Base-by-base conservation (phyloP, 2,329 filamentous ascomycete species). In the Sclerotinia borealis region DNA sequence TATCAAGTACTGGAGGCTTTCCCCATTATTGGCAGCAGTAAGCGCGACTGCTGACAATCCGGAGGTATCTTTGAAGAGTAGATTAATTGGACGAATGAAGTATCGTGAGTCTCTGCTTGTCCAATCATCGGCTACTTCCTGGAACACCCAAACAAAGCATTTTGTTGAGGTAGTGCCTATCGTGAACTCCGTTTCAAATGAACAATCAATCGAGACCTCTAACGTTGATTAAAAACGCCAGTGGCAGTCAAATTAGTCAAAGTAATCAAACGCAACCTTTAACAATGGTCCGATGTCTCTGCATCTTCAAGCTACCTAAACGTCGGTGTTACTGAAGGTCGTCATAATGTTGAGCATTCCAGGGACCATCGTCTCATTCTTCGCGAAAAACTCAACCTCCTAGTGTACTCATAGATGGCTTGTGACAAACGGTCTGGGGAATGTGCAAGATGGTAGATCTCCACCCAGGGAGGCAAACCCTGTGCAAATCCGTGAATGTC, bases 361-460 rank as follows among this genome's bases (percentile, higher is more conserved):
- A 55, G 29, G 27, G 27, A 43, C 37, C 48, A 22, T 55, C 31
- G 25, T 51, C 27, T 43, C 59, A 61, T 61, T 61, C 59, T 61
- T 61, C 59, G 59, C n/a, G 22, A 34, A 49, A 34, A 56, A 2
- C 27, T 34, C 54, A 56, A 56, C 54, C 27, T 45, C 15, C 39
- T 25, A 34, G 15, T 45, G 29, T 31, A 59, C 22, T 31, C 36
- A 49, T 29, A 29, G 19, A 51, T 60, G 58, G 47, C 59, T 61
- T 34, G 19, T 61, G 27, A 52, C 19, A 34, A 39, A 52, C 59
- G 25, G 36, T 43, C 52, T 43, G 59, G 34, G 17, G 59, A 61
- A 61, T 61, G 59, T 43, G 54, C 54, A 58, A 29, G 41, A 61
- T 61, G 25, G 59, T 25, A 52, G 59, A 61, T 61, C 25, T 61